phyloP scores from a whole-genome alignment of 495 filamentous ascomycete genomes.

The Halenospora varia region DNA sequence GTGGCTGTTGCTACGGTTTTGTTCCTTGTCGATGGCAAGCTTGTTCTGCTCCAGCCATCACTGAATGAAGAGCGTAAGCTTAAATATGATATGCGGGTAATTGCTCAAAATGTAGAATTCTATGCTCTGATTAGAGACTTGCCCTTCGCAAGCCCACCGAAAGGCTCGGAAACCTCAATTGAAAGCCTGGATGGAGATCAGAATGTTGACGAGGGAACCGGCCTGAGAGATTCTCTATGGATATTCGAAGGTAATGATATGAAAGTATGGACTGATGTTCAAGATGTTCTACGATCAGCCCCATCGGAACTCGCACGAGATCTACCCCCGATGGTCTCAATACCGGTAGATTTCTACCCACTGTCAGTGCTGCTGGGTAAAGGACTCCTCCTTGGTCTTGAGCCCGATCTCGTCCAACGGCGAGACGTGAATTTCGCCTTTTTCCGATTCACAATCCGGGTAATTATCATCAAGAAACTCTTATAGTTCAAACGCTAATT shows the following conservation, averaged over 20 bases:
- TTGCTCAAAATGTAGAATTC: constrained; percentile 94
- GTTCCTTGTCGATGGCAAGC: constrained; percentile 92
- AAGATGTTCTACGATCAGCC: constrained; percentile 71
- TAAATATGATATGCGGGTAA: constrained; percentile 97
- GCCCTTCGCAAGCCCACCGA: constrained; percentile 33
- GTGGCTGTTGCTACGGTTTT: constrained; percentile 91
- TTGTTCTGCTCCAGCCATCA: constrained; percentile 87
- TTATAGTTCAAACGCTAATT: neutral
- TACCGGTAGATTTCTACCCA: constrained; percentile 86
- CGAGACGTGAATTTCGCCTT: constrained; percentile 85
- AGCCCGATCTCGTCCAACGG: constrained; percentile 86
- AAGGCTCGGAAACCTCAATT: neutral
- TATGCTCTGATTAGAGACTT: constrained; percentile 90
- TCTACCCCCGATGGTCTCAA: constrained; percentile 58
- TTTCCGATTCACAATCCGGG: constrained; percentile 77
- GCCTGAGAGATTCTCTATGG: constrained; percentile 86
- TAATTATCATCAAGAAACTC: constrained; percentile 35
- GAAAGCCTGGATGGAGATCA: constrained; percentile 1
- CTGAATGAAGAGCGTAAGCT: constrained; percentile 69
- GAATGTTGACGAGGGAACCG: constrained; percentile 26
- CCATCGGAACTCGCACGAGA: constrained; percentile 55
- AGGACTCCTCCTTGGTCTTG: constrained; percentile 84
- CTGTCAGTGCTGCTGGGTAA: constrained; percentile 80
- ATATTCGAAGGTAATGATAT: constrained; percentile 83
- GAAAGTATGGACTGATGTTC: constrained; percentile 85